Evolutionary conservation across 169 alveolate species (phyloP), one percentile per base, ranked within the genome.

Genomic region (Plasmodium gallinaceum): DNA sequence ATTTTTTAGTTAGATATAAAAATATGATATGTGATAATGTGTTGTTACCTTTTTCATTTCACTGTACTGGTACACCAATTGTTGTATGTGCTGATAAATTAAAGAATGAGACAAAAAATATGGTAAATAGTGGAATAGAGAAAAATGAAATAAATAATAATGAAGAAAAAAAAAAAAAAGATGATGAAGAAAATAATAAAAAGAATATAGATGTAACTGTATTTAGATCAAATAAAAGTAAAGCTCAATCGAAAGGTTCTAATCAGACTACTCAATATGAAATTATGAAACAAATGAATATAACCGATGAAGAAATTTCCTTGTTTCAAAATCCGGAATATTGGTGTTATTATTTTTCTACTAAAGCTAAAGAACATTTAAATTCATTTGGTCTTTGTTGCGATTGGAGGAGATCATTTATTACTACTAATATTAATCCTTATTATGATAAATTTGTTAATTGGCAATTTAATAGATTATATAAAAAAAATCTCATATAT

Each of bases 41-140:
- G 0, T 95, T 99, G 60, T 97, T 98, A 93, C 99, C 99, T 10
- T 98, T 98, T 78, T 99, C 98, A 18, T 98, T 99, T 90, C 99
- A 99, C 94, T 98, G 99, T 94, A 98, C 99, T 0, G 99, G 99
- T 73, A 93, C 98, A 99, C 99, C 99, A 16, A 98, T 98, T 7
- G 96, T 97, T 78, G 99, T 99, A 5, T 97, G 99, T 52, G 99
- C 99, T 0, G 97, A 95, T 73, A 97, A 95, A 88, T 92, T 97
- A 8, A 94, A 93, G 76, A 92, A 93, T 57, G 99, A 98, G 90
- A 80, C 97, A 26, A 86, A 75, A 12, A 52, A 73, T 2, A 46
- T 39, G 43, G n/a, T 66, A 6, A 51, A 32, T 8, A 8, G 10
- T 0, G 24, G 58, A 18, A 5, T 26, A 6, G 37, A 52, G 14